Conservation (phyloP, 1,284 basidiomycete genomes). For the Lentinula novae-zelandiae region DNA sequence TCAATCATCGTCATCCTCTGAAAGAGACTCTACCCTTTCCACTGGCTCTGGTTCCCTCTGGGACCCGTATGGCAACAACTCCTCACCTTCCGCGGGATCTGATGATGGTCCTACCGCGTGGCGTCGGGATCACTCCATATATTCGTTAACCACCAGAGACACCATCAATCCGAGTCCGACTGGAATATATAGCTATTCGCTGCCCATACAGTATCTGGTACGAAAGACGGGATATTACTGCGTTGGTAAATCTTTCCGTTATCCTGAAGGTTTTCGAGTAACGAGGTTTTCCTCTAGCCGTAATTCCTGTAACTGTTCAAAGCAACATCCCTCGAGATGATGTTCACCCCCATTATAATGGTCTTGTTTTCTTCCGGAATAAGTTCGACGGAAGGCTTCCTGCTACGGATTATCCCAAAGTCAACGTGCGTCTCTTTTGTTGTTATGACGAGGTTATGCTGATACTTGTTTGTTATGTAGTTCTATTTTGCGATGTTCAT, state of each 20-base stretch:
- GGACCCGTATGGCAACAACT: conserved; percentile 56
- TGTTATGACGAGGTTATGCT: neutral
- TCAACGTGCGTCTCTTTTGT: conserved; percentile 62
- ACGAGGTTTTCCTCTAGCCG: conserved; percentile 43
- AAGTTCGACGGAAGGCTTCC: conserved; percentile 87
- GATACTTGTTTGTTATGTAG: conserved; percentile 32
- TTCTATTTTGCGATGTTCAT: conserved; percentile 88
- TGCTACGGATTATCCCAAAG: conserved; percentile 97
- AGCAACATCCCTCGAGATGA: conserved; percentile 32
- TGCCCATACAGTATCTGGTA: conserved; percentile 79
- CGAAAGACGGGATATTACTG: conserved; percentile 93
- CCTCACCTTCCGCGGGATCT: conserved; percentile 25
- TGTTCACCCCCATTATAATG: conserved; percentile 78
- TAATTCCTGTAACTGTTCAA: conserved; percentile 79
- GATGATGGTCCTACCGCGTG: conserved; percentile 46
- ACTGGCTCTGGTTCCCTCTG: conserved; percentile 1
- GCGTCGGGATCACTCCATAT: conserved; percentile 25
- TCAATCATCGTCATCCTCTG: conserved; percentile 18
- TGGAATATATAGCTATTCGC: conserved; percentile 48
- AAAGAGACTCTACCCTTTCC: conserved; percentile 7
- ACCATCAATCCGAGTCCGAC: conserved; percentile 43
- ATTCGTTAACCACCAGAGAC: conserved; percentile 24
- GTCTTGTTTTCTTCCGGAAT: conserved; percentile 84
- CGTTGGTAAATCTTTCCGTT: conserved; percentile 59
- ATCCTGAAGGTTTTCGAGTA: conserved; percentile 10